Evolutionary conservation across 2,329 filamentous ascomycete species (phyloP).

Genomic region (Apiospora malaysiana): DNA sequence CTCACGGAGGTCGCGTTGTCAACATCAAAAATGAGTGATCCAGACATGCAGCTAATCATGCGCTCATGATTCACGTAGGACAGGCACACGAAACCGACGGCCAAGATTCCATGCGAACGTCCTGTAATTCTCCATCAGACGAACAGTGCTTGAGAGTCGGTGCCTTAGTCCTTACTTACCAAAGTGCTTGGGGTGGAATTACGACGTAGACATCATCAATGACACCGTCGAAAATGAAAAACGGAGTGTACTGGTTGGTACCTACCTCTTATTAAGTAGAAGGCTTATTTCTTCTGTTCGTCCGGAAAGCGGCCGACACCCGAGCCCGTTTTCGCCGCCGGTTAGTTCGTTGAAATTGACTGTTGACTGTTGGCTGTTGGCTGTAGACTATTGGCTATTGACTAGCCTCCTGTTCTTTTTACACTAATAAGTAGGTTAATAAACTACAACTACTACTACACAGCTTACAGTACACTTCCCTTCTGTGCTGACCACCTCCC

Average conservation of each 20-base stretch:
- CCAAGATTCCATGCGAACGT: background rate
- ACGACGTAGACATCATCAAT: background rate
- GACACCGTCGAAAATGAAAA: constrained; percentile 2
- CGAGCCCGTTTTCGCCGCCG: constrained; percentile 10
- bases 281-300: constrained; percentile 5
- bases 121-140: constrained; percentile 5
- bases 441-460: too few relatives aligned
- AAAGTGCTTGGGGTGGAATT: background rate
- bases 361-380: background rate
- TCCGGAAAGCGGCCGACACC: constrained; percentile 17
- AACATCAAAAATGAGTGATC: background rate
- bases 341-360: background rate
- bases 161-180: background rate
- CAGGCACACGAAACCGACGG: background rate
- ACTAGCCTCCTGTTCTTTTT: background rate
- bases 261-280: background rate
- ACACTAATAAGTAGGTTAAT: too few relatives aligned
- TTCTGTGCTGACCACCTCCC: background rate
- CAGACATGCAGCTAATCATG: constrained; percentile 11
- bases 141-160: background rate
- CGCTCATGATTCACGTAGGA: constrained; percentile 6
- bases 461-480: too few relatives aligned
- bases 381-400: background rate
- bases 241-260: background rate
- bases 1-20: constrained; percentile 1